A percentile compares a stretch with the other conserved stretches of the same genome.
These are phyloP conservation scores for Vaccinium vitisidaea DNA, from an alignment of 148 eudicot genomes.

Conservation along the genomic window DNA sequence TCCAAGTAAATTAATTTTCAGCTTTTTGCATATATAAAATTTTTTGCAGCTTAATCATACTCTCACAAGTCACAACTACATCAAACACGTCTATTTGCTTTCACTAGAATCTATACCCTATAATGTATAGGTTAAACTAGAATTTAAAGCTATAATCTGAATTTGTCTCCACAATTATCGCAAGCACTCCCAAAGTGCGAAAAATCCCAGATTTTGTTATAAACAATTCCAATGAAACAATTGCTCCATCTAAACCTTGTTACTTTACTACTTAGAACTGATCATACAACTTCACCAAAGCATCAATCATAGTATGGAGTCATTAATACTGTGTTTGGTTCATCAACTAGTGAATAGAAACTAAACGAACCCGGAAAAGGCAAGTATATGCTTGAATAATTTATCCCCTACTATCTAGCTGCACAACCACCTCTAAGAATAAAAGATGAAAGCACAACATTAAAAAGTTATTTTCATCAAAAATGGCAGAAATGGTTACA, in stretches of 20 bases:
- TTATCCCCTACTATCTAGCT: background rate
- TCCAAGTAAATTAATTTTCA: background rate
- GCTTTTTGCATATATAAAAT: background rate
- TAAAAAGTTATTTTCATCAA: background rate
- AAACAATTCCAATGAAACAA: too few relatives aligned
- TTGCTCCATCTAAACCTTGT: background rate
- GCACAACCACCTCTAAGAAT: background rate
- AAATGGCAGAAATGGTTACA: background rate
- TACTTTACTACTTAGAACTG: background rate
- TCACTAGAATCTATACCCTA: background rate
- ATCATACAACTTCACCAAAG: constrained; percentile 3
- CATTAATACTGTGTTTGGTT: background rate
- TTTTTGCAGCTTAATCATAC: background rate
- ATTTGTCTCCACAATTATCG: background rate
- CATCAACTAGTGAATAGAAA: background rate
- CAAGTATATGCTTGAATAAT: background rate
- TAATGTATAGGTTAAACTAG: background rate
- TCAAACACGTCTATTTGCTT: background rate
- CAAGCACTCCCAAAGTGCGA: background rate
- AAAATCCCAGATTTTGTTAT: background rate
- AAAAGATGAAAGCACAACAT: background rate
- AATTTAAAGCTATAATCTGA: background rate
- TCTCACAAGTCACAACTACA: background rate
- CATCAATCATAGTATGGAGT: background rate
- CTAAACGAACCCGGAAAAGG: background rate